Base-by-base conservation (phyloP, 2,329 filamentous ascomycete species). In the Fusarium pilosicola region DNA sequence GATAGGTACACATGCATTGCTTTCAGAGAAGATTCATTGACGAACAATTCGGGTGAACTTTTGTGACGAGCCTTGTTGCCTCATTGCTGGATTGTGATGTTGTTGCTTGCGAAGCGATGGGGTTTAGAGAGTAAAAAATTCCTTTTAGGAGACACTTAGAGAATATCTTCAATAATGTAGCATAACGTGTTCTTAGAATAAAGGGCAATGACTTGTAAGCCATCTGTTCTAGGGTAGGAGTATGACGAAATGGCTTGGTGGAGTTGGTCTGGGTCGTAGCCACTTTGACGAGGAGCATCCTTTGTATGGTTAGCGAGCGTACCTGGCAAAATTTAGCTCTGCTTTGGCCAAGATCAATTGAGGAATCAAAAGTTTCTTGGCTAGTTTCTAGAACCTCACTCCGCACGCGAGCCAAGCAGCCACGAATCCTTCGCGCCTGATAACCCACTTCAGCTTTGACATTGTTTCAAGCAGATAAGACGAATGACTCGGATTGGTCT, bases 1-100 rank as follows among this genome's bases (percentile, higher is more conserved):
- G 15, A 2, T 14, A 11, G n/a, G 7, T 9, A 3, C 5, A 1
- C 2, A 13, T n/a, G 5, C 18, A 3, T 17, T 36, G 15, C 15
- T 17, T 36, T 1, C 7, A 36, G 3, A 3, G 1, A 4, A 34
- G 32, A 34, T 14, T 3, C 14, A 34, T 34, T 15, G 30, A 14
- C 2, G 30, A 30, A 30, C 5, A 5, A 6, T 32, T 18, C 3
- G 5, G 10, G 1, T 36, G 34, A 18, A 18, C 3, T 5, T 41
- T 7, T 32, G 32, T 5, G 13, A 32, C 13, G 28, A 28, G 9
- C 28, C 9, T 17, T 8, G 14, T 22, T 22, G 17, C 20, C 4
- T 4, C 9, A 7, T 17, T 8, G 11, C 7, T 9, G 15, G 5
- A 15, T 12, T 12, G 28, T 13, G 15, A 30, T 30, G 20, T 17